Base-by-base conservation (phyloP, 257 asterid species). In the Mentha longifolia region DNA sequence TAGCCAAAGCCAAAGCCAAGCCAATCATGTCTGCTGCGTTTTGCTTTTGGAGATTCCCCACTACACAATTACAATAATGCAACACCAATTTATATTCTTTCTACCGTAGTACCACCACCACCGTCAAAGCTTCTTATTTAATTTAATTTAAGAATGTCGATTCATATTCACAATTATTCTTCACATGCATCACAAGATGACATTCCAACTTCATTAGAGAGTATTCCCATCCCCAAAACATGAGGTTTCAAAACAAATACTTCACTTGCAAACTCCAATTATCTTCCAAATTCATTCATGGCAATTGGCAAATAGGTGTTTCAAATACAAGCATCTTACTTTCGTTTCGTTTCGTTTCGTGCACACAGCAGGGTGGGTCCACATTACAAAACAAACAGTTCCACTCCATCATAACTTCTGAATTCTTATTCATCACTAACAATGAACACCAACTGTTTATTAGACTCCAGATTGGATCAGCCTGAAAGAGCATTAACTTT, bases 31-130 rank as follows among this genome's bases (percentile, higher is more conserved):
- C 63, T 52, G 50, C 61, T 39, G 65, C 57, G 25, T 56, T 16
- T 17, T 63, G 45, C 80, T 56, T 16, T 17, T 61, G 50, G 68
- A 80, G 85, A 85, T 85, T 87, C 80, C 78, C 81, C 76, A 8
- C 4, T 42, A 8, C 13, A 42, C 14, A 9, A 42, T 22, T 0
- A 35, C 39, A 35, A 35, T 35, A 35, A 35, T 35, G 39, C 39
- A 35, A 35, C 39, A 35, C 39, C 39, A 42, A 42, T 11, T 42
- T 42, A 9, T 42, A 42, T 37, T 37, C 25, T 0, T 22, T 22
- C 25, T 22, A 22, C 25, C 2, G 25, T 42, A 42, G 1, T 42
- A 8, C 25, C 25, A 22, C 25, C 25, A 22, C 25, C 25, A 22
- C 25, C 25, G 25, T 22, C 25, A 22, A 22, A 0, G 1, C 25